Conservation (phyloP, 257 asterid genomes). For the Solanum gracilifrons region DNA sequence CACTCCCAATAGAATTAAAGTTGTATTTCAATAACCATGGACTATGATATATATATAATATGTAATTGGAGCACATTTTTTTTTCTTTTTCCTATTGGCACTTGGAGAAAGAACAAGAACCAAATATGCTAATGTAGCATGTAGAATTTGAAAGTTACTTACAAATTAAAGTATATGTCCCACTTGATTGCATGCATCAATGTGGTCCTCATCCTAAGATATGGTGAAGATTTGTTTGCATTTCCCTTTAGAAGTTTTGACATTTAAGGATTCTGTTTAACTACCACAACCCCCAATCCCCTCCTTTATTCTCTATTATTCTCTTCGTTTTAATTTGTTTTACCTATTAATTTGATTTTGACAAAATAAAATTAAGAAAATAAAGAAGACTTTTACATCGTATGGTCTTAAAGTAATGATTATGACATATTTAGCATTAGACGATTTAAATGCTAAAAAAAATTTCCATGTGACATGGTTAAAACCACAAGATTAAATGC, state of each 20-base stretch:
- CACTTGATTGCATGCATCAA: neutral
- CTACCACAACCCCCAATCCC: neutral
- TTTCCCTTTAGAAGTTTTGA: neutral
- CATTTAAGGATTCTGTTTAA: neutral
- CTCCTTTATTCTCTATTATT: neutral
- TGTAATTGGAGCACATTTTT: neutral
- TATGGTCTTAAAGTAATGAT: neutral
- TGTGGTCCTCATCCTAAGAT: conserved; percentile 1
- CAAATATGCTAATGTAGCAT: neutral
- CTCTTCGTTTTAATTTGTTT: neutral
- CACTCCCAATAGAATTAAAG: neutral
- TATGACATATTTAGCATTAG: too few species aligned
- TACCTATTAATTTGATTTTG: neutral
- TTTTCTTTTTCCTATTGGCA: neutral
- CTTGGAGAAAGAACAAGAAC: neutral
- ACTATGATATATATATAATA: neutral
- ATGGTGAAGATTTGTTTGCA: neutral
- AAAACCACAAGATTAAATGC: too few species aligned
- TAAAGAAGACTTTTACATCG: too few species aligned
- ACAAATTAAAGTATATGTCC: neutral
- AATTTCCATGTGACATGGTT: too few species aligned
- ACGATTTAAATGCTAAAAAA: too few species aligned
- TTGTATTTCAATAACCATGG: neutral
- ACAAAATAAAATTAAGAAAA: neutral
- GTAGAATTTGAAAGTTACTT: neutral